Conservation (phyloP, 1,284 basidiomycete species). For the Chiua sp. region DNA sequence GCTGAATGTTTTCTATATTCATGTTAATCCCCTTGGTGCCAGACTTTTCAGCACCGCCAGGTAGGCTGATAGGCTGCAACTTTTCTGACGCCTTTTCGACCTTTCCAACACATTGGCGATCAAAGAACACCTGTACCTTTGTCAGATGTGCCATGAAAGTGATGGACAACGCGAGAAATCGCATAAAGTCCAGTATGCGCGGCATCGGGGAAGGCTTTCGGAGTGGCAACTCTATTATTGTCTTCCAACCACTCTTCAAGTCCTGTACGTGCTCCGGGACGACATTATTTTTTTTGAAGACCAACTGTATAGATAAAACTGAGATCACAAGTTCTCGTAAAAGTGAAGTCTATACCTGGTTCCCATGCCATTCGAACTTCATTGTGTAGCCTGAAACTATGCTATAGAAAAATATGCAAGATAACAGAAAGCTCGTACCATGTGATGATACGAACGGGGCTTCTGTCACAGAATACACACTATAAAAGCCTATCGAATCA, state of each 20-base stretch:
- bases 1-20: conserved; percentile 28
- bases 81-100: conserved; percentile 72
- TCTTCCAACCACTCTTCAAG: neutral
- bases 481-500: conserved; percentile 4
- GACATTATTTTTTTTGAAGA: neutral
- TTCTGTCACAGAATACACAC: conserved; percentile 7
- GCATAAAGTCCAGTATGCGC: conserved; percentile 82
- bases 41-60: conserved; percentile 42
- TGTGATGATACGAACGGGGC: conserved; percentile 1
- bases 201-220: conserved; percentile 53
- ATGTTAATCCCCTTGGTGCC: conserved; percentile 62
- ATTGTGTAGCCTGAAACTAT: neutral
- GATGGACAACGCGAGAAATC: conserved; percentile 90
- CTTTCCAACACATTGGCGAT: conserved; percentile 76
- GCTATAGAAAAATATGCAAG: neutral
- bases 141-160: conserved; percentile 89
- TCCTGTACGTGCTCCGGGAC: neutral
- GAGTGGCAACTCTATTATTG: neutral
- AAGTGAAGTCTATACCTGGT: neutral
- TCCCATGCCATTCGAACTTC: neutral
- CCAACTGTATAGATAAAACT: neutral
- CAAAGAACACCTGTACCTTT: conserved; percentile 78
- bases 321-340: neutral
- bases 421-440: neutral
- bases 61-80: conserved; percentile 60